Evolutionary conservation across 2,329 filamentous ascomycete genomes (phyloP).

Genomic region (Chaetomium globosum): DNA sequence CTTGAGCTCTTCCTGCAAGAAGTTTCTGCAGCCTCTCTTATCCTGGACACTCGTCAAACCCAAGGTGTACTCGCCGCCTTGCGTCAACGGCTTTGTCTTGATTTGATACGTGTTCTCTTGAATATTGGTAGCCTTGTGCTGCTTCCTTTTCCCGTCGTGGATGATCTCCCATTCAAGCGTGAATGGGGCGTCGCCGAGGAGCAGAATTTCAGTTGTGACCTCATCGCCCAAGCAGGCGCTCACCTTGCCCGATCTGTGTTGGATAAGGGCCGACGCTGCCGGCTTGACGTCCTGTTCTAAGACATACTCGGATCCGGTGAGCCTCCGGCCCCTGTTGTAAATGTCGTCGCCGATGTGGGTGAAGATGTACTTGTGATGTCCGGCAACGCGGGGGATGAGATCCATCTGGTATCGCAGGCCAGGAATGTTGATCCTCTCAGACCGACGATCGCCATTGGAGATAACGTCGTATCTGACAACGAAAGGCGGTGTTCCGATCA

Average conservation of each 20-base stretch:
- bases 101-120: conserved; percentile 67
- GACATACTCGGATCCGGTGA: conserved; percentile 63
- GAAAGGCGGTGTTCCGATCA: conserved; percentile 92
- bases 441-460: conserved; percentile 59
- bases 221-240: conserved; percentile 82
- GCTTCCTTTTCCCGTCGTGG: conserved; percentile 81
- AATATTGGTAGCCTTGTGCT: conserved; percentile 67
- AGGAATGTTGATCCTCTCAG: conserved; percentile 61
- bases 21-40: conserved; percentile 80
- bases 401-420: conserved; percentile 82
- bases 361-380: conserved; percentile 86
- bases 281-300: conserved; percentile 93
- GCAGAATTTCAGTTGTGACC: conserved; percentile 70
- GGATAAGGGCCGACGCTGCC: conserved; percentile 77
- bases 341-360: conserved; percentile 78
- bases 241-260: conserved; percentile 55
- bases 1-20: conserved; percentile 80
- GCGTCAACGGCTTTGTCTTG: conserved; percentile 70
- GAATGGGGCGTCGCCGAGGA: conserved; percentile 85
- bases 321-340: conserved; percentile 70
- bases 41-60: conserved; percentile 86
- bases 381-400: conserved; percentile 77
- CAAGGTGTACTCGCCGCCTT: conserved; percentile 88
- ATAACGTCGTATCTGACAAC: conserved; percentile 75
- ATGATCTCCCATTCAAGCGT: conserved; percentile 89